Conservation (phyloP, 192 early-diverging fungal species). For the Coemansia sp. region DNA sequence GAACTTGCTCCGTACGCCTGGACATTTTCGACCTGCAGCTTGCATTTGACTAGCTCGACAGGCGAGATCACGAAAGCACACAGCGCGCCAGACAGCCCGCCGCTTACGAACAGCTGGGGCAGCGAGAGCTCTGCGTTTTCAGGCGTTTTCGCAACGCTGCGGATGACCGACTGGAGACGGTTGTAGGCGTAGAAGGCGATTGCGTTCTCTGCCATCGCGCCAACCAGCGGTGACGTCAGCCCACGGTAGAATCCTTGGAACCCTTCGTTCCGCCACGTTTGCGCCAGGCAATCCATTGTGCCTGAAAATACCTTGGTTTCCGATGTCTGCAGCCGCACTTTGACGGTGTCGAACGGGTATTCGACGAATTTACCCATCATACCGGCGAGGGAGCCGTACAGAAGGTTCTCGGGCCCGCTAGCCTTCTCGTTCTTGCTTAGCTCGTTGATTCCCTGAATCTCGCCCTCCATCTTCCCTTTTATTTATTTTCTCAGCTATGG, state of each 20-base stretch:
- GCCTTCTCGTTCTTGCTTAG: slow-evolving; percentile 16
- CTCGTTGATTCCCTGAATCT: slow-evolving; percentile 32
- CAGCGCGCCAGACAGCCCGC: slow-evolving; percentile 79
- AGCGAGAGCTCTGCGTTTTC: slow-evolving; percentile 56
- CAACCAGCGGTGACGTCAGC: slow-evolving; percentile 84
- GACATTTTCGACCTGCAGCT: slow-evolving; percentile 85
- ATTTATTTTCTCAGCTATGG: no score
- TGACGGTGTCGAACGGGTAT: slow-evolving; percentile 94
- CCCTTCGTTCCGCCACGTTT: slow-evolving; percentile 78
- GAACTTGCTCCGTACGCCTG: slow-evolving; percentile 21
- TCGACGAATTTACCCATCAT: slow-evolving; percentile 92
- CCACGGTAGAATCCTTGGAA: slow-evolving; percentile 87
- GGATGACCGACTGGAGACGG: slow-evolving; percentile 74
- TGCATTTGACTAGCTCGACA: slow-evolving; percentile 94
- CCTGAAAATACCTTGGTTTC: slow-evolving; percentile 66
- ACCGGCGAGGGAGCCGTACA: slow-evolving; percentile 67
- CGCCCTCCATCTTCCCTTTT: slow-evolving; percentile 36
- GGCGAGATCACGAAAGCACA: slow-evolving; percentile 91
- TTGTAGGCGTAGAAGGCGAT: slow-evolving; percentile 86
- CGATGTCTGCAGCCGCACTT: slow-evolving; percentile 86
- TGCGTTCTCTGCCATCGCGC: slow-evolving; percentile 94
- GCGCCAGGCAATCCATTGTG: slow-evolving; percentile 75
- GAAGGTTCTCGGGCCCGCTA: slow-evolving; percentile 40
- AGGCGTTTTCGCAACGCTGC: slow-evolving; percentile 13
- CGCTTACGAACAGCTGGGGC: slow-evolving; percentile 73